These are phyloP conservation scores for Pseudopyricularia cyperi DNA, from an alignment of 2,329 filamentous ascomycete species.

Conservation along the genomic window DNA sequence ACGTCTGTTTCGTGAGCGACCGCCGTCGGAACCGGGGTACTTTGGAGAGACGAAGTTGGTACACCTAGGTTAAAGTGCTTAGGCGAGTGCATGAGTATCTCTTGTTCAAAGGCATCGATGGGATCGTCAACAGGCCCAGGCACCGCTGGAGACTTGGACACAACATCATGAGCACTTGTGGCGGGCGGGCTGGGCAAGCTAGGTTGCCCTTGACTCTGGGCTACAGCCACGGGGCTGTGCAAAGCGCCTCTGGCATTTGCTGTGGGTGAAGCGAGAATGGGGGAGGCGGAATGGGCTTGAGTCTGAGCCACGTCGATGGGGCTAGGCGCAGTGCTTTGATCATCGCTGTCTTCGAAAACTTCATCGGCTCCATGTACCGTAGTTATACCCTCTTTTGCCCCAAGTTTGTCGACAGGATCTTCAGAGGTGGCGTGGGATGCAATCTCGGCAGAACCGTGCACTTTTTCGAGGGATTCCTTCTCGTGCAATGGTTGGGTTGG, in stretches of 20 bases:
- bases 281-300: background rate
- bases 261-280: background rate
- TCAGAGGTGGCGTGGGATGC: background rate
- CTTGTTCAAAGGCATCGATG: background rate
- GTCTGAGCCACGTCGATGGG: background rate
- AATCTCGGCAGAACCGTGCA: no score
- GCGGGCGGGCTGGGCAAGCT: no score
- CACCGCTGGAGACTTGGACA: background rate
- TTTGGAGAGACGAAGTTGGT: background rate
- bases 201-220: no score
- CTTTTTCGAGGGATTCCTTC: no score
- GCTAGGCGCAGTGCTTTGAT: background rate
- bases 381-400: constrained; percentile 12
- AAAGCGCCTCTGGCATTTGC: background rate
- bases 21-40: background rate
- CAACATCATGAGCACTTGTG: background rate
- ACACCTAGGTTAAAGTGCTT: background rate
- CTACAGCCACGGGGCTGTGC: no score
- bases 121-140: background rate
- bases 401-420: background rate
- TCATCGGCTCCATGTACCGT: constrained; percentile 20
- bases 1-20: background rate
- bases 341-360: constrained; percentile 16
- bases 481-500: background rate
- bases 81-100: background rate